phyloP scores from a whole-genome alignment of 2,329 filamentous ascomycete genomes.

The Neonectria ditissima region DNA sequence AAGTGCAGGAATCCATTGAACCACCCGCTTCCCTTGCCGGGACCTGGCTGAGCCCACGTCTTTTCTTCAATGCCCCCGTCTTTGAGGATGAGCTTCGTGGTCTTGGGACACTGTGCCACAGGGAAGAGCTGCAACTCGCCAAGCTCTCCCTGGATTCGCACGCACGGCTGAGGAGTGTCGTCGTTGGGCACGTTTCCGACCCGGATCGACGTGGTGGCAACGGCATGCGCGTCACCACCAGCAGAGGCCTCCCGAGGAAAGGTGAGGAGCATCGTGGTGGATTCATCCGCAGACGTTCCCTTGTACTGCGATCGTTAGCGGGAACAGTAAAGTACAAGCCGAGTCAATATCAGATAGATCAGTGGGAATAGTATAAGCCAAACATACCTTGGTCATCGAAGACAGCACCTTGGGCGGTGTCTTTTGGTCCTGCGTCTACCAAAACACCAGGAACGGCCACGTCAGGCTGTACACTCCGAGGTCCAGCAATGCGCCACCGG shows the following conservation, averaged over 20 bases:
- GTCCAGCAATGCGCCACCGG: conserved; percentile 84
- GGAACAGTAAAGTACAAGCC: no score
- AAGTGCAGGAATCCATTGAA: conserved; percentile 25
- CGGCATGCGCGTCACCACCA: conserved; percentile 69
- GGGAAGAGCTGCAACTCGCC: conserved; percentile 84
- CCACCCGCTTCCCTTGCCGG: conserved; percentile 42
- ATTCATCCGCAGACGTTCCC: conserved; percentile 78
- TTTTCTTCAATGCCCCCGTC: conserved; percentile 59
- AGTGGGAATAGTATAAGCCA: no score
- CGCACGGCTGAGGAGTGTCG: conserved; percentile 70
- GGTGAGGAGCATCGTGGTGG: conserved; percentile 77
- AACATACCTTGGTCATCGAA: conserved; percentile 61
- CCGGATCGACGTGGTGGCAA: conserved; percentile 75
- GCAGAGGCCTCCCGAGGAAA: conserved; percentile 69
- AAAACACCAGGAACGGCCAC: conserved; percentile 89
- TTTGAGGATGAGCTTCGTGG: conserved; percentile 70
- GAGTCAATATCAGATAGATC: no score
- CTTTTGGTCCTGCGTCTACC: conserved; percentile 75
- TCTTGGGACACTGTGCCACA: conserved; percentile 74
- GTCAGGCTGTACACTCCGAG: conserved; percentile 88
- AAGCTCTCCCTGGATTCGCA: conserved; percentile 81
- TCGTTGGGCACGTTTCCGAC: conserved; percentile 61
- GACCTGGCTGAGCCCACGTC: conserved; percentile 63
- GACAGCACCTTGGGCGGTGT: conserved; percentile 74
- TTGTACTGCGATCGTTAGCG: conserved; percentile 10